Evolutionary conservation across 73 alveolate genomes (phyloP), one percentile per base, ranked within the genome.

Genomic region (Paramecium biaurelia): DNA sequence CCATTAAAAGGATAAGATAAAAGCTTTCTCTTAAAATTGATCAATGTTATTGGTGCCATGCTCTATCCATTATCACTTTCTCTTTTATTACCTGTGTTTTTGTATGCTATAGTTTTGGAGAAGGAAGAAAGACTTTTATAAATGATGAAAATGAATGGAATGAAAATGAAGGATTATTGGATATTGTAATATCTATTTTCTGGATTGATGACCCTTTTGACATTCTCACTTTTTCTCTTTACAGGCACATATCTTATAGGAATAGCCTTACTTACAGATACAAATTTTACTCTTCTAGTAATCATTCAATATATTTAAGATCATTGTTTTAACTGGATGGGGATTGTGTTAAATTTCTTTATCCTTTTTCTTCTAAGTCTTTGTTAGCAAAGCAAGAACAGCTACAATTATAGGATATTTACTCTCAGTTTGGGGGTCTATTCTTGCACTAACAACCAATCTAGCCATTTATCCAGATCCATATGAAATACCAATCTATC

Each of bases 111-210:
- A 12, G 99, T 98, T n/a, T 92, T 98, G 4, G 99, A 98, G 92
- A 98, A 98, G 93, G 99, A 98, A 92, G 95, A 97, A 45, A 98
- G 95, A 92, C 95, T 98, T 28, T 93, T 97, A 26, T 98, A 98
- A 86, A 97, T 96, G 57, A 98, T 98, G 99, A 97, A 98, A 94
- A 98, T 98, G 96, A 98, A 97, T 95, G 99, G 99, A 24, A 93
- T 98, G 94, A 96, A 95, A 86, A 97, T 98, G 98, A 79, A 93
- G 28, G 97, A 98, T 93, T 98, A 97, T 93, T 98, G 99, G 99
- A 74, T 96, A 5, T 93, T 97, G 37, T 85, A 94, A 76, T 97
- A 95, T 82, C 57, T 96, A 53, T 97, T 95, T 76, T 85, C 95
- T 95, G 94, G 96, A 59, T 47, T 92, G 18, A 56, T 97, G 92